A percentile compares a stretch with the other conserved stretches of the same genome.
These are phyloP conservation scores for Sporopachydermia cereana DNA, from an alignment of 1,139 yeast genomes.

Conservation along the genomic window DNA sequence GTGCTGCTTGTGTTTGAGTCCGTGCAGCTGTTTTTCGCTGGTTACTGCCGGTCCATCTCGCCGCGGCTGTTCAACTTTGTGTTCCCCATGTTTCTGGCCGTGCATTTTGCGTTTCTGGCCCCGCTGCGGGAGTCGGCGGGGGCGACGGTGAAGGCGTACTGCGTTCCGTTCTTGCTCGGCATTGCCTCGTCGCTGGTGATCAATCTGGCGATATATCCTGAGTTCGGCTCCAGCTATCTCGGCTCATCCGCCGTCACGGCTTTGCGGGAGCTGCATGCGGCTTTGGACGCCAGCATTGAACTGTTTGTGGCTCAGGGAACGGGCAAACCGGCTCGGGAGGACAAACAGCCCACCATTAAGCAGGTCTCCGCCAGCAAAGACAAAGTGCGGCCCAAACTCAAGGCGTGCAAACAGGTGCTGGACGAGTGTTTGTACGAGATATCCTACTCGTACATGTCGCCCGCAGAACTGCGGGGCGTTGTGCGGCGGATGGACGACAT, in stretches of 20 bases:
- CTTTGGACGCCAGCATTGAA: slow-evolving; percentile 27
- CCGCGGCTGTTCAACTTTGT: slow-evolving; percentile 35
- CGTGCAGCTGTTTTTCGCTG: slow-evolving; percentile 34
- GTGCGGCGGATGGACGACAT: slow-evolving; percentile 25
- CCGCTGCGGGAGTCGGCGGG: slow-evolving; percentile 22
- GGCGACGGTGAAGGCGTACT: slow-evolving; percentile 24
- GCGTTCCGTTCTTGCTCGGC: slow-evolving; percentile 34
- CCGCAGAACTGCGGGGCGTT: slow-evolving; percentile 28
- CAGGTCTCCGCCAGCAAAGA: slow-evolving; percentile 15
- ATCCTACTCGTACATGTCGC: slow-evolving; percentile 35
- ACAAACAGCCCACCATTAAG: not conserved
- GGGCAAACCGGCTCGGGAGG: no score
- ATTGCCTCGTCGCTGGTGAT: slow-evolving; percentile 31
- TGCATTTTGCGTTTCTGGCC: slow-evolving; percentile 35
- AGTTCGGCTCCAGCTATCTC: slow-evolving; percentile 37
- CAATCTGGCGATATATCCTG: slow-evolving; percentile 35
- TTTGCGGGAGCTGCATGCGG: slow-evolving; percentile 28
- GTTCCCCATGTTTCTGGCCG: slow-evolving; percentile 34
- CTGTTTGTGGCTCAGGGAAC: slow-evolving; percentile 23
- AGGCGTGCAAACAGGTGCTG: slow-evolving; percentile 27
- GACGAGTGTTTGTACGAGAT: slow-evolving; percentile 37
- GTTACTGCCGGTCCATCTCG: slow-evolving; percentile 35
- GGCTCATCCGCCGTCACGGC: slow-evolving; percentile 32
- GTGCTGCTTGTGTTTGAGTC: slow-evolving; percentile 33
- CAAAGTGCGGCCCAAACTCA: slow-evolving; percentile 23